phyloP scores from a whole-genome alignment of 768 basidiomycete genomes.

The Mycena rosella region DNA sequence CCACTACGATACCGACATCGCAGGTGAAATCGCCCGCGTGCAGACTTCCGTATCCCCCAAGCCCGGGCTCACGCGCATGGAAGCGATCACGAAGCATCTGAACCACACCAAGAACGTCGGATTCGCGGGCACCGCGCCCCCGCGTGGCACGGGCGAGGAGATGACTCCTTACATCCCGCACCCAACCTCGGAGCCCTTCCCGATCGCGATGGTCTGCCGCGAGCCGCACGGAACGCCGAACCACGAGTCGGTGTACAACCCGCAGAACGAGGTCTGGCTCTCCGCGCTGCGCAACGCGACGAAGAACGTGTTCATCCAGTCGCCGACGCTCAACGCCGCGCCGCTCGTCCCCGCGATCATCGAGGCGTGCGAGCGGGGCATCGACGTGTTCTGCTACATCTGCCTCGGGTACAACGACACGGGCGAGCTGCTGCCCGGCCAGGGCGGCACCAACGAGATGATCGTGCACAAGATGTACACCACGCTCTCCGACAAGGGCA shows the following conservation, averaged over 20 bases:
- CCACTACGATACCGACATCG: slow-evolving; percentile 42
- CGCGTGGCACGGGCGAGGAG: slow-evolving; percentile 53
- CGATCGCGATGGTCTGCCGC: slow-evolving; percentile 76
- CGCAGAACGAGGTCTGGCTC: slow-evolving; percentile 79
- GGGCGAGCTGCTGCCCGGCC: slow-evolving; percentile 73
- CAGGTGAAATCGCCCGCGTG: slow-evolving; percentile 39
- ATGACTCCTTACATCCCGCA: slow-evolving; percentile 75
- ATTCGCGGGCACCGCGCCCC: slow-evolving; percentile 46
- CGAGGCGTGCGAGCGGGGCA: slow-evolving; percentile 70
- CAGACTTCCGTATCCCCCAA: slow-evolving; percentile 39
- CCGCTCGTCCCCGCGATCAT: slow-evolving; percentile 72
- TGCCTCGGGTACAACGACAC: slow-evolving; percentile 69
- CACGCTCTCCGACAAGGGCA: slow-evolving; percentile 57
- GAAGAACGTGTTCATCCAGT: slow-evolving; percentile 78
- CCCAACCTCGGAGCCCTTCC: slow-evolving; percentile 66
- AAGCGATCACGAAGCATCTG: slow-evolving; percentile 56
- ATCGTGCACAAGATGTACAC: slow-evolving; percentile 72
- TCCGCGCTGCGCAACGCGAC: slow-evolving; percentile 71
- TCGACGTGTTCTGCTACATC: slow-evolving; percentile 71
- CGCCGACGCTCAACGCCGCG: slow-evolving; percentile 77
- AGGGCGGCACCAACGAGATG: slow-evolving; percentile 81
- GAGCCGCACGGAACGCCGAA: slow-evolving; percentile 68
- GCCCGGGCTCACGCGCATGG: slow-evolving; percentile 35
- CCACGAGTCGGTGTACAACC: slow-evolving; percentile 61
- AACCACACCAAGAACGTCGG: slow-evolving; percentile 53